These are phyloP conservation scores for Xanthoconium separans DNA, from an alignment of 1,284 basidiomycete species.

Conservation along the genomic window DNA sequence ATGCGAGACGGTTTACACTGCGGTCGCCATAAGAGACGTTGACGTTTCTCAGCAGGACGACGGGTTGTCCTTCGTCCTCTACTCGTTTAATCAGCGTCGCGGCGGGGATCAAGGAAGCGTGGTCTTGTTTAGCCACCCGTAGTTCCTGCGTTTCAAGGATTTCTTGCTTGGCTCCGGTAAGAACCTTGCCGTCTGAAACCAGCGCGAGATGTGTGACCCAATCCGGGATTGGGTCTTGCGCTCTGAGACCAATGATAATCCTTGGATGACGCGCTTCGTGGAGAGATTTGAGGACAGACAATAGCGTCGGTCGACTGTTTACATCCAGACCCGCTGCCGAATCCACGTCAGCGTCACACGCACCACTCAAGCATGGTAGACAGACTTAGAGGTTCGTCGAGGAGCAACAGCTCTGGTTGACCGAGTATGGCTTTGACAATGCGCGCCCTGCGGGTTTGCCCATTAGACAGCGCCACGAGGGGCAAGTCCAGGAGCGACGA, in stretches of 20 bases:
- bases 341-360: slow-evolving; percentile 1
- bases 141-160: slow-evolving; percentile 30
- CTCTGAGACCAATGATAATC: slow-evolving; percentile 78
- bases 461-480: slow-evolving; percentile 82
- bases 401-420: slow-evolving; percentile 68
- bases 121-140: slow-evolving; percentile 5
- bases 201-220: slow-evolving; percentile 80
- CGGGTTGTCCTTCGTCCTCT: slow-evolving; percentile 19
- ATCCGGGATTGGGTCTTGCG: slow-evolving; percentile 78
- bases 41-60: slow-evolving; percentile 56
- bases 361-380: slow-evolving; percentile 5
- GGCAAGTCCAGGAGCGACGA: slow-evolving; percentile 74
- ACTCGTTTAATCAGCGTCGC: not conserved
- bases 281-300: slow-evolving; percentile 57
- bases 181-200: slow-evolving; percentile 50
- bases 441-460: slow-evolving; percentile 86
- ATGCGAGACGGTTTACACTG: slow-evolving; percentile 40
- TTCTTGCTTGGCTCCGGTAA: slow-evolving; percentile 45
- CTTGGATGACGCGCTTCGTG: slow-evolving; percentile 54
- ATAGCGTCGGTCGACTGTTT: slow-evolving; percentile 54
- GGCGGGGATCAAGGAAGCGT: not conserved
- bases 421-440: slow-evolving; percentile 78
- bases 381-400: slow-evolving; percentile 85
- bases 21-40: slow-evolving; percentile 72
- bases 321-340: slow-evolving; percentile 73